A percentile compares a stretch with the other conserved stretches of the same genome.
These are phyloP conservation scores for Camellia granthamiana DNA, from an alignment of 148 eudicot species.

Conservation along the genomic window DNA sequence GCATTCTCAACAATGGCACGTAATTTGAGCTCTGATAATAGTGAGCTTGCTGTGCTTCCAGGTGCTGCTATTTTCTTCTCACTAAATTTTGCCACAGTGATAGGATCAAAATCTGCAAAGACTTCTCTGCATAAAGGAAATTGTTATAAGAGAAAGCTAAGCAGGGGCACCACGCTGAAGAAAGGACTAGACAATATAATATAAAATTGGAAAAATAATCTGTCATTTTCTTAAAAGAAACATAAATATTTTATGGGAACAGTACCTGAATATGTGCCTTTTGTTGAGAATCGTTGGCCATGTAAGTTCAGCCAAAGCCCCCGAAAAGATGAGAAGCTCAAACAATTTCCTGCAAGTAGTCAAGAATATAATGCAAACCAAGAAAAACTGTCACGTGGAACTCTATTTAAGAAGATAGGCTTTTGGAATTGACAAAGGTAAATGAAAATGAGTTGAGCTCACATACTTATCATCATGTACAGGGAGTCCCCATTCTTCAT, in stretches of 20 bases:
- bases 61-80: slow-evolving; percentile 30
- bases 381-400: background rate
- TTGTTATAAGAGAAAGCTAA: background rate
- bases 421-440: background rate
- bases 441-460: background rate
- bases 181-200: background rate
- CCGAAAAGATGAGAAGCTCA: slow-evolving; percentile 32
- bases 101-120: slow-evolving; percentile 39
- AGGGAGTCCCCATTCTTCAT: slow-evolving; percentile 47
- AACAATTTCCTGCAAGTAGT: slow-evolving; percentile 24
- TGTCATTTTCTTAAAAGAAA: background rate
- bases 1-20: slow-evolving; percentile 42
- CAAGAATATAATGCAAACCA: slow-evolving; percentile 8
- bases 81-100: slow-evolving; percentile 27
- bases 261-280: slow-evolving; percentile 26
- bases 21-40: slow-evolving; percentile 36
- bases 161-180: background rate
- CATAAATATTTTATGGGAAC: background rate
- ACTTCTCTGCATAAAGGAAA: slow-evolving; percentile 27
- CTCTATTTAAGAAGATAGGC: background rate
- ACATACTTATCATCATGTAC: slow-evolving; percentile 38
- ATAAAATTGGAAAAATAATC: slow-evolving; percentile 6
- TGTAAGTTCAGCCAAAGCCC: slow-evolving; percentile 34
- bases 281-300: slow-evolving; percentile 32
- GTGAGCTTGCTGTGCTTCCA: slow-evolving; percentile 30